A percentile compares a stretch with the other conserved stretches of the same genome.
Conservation (phyloP, 345 rosid genomes). For the Corchorus olitorius region DNA sequence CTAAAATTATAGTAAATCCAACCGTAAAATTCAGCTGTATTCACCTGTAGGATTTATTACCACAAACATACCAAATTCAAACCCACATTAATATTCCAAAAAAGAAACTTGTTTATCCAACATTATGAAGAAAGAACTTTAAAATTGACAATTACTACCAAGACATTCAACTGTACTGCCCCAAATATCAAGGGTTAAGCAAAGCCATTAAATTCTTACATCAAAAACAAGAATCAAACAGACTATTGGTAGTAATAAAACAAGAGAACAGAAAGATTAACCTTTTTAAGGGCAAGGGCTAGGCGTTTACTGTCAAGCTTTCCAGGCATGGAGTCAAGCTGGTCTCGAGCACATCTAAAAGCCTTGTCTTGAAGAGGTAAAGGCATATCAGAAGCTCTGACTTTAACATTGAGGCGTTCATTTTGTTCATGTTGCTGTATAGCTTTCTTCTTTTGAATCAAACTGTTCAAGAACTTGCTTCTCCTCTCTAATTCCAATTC, state of each 20-base stretch:
- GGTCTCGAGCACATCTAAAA: slow-evolving; percentile 73
- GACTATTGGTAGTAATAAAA: background rate
- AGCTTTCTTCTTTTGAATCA: slow-evolving; percentile 92
- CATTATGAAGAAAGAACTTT: background rate
- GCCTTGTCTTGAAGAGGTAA: slow-evolving; percentile 65
- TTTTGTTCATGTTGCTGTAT: slow-evolving; percentile 59
- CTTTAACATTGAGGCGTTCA: slow-evolving; percentile 59
- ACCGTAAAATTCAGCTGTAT: background rate
- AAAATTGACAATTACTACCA: background rate
- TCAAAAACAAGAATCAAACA: background rate
- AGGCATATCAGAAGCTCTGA: slow-evolving; percentile 92
- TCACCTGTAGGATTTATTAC: background rate
- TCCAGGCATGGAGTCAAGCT: slow-evolving; percentile 70
- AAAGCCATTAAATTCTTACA: background rate
- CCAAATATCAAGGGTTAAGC: background rate
- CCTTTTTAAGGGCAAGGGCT: slow-evolving; percentile 95
- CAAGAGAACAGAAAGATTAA: slow-evolving; percentile 10
- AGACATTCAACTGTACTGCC: background rate
- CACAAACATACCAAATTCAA: background rate
- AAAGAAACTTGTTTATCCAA: background rate
- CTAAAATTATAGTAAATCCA: background rate
- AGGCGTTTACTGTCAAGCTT: slow-evolving; percentile 89
- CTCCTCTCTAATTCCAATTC: slow-evolving; percentile 89
- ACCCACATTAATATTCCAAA: slow-evolving; percentile 1
- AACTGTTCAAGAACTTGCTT: slow-evolving; percentile 81